Percentiles rank a stretch among this genome's conserved stretches.
These are phyloP conservation scores for Kwoniella sp. DNA, from an alignment of 768 basidiomycete genomes.

Conservation along the genomic window DNA sequence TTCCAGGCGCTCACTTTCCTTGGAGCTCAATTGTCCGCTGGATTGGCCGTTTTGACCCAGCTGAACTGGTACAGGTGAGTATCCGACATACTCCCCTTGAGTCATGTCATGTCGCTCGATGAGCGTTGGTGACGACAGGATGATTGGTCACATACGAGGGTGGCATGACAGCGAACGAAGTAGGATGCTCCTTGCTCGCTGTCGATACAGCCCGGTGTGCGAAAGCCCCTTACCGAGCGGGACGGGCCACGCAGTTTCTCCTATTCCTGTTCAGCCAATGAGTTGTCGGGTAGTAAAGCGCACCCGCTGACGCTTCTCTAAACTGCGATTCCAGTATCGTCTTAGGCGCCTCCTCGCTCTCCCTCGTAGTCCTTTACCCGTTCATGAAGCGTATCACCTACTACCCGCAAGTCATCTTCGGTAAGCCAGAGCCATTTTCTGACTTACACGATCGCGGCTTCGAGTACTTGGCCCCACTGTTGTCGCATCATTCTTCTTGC, in stretches of 20 bases:
- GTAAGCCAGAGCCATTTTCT: no score
- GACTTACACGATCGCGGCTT: no score
- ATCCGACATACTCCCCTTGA: background rate
- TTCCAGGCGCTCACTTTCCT: constrained; percentile 80
- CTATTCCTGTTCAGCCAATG: background rate
- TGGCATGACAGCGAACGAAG: no score
- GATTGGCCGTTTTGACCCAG: constrained; percentile 82
- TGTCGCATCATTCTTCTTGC: no score
- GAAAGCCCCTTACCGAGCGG: no score
- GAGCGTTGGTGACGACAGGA: no score
- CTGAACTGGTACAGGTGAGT: constrained; percentile 91
- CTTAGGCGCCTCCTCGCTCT: constrained; percentile 87
- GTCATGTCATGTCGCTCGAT: background rate
- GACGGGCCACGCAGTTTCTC: no score
- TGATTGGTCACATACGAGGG: no score
- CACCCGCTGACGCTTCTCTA: background rate
- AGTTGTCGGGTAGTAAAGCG: background rate
- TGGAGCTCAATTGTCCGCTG: constrained; percentile 75
- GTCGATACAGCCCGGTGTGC: no score
- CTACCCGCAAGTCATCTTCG: constrained; percentile 95
- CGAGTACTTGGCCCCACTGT: no score
- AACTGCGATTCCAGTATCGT: constrained; percentile 67
- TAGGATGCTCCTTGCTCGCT: no score
- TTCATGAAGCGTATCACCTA: constrained; percentile 96
- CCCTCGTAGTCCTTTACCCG: constrained; percentile 85